Evolutionary conservation across 208 protist genomes (phyloP), one percentile per base, ranked within the genome.

Genomic region (Acanthamoeba lugdunensis): DNA sequence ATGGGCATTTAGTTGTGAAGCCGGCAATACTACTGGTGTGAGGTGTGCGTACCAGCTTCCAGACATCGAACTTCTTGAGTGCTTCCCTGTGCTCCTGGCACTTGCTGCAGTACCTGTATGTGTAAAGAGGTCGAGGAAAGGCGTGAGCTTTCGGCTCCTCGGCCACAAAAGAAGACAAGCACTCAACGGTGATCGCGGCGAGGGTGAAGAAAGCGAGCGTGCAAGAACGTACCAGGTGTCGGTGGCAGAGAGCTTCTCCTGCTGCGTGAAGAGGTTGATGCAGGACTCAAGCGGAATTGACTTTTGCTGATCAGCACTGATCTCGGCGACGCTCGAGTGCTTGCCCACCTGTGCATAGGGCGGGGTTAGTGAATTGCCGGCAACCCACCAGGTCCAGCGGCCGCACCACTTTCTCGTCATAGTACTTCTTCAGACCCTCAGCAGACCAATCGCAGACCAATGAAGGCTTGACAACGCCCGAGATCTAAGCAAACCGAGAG

Each of bases 51-150:
- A 75, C 67, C 67, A 97, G 30, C 61, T 85, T 95, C 96, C 96
- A 97, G 13, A 97, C 50, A 48, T 97, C 96, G 67, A 97, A 94
- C 69, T 96, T 94, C 75, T 96, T 97, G 8, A 58, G 73, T 30
- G 96, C 94, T 81, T 94, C 54, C 23, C n/a, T 28, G 50, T 96
- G 79, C 37, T 96, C 84, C 81, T 96, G 97, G 87, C 97, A 97
- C 9, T 93, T 73, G 48, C 30, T 90, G 56, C 97, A 97, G 61
- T 97, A 97, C 97, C 96, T 96, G 28, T 97, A 93, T 18, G 96
- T 79, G 28, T 45, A 45, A 33, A 77, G 65, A 8, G 18, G 9
- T 21, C 21, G 61, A 28, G 61, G 21, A n/a, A 9, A 9, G 21
- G 13, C 0, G 61, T 67, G 61, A 67, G 52, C 52, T 45, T 45